These are phyloP conservation scores for Exophiala mesophila DNA, from an alignment of 2,329 filamentous ascomycete species.

Conservation along the genomic window DNA sequence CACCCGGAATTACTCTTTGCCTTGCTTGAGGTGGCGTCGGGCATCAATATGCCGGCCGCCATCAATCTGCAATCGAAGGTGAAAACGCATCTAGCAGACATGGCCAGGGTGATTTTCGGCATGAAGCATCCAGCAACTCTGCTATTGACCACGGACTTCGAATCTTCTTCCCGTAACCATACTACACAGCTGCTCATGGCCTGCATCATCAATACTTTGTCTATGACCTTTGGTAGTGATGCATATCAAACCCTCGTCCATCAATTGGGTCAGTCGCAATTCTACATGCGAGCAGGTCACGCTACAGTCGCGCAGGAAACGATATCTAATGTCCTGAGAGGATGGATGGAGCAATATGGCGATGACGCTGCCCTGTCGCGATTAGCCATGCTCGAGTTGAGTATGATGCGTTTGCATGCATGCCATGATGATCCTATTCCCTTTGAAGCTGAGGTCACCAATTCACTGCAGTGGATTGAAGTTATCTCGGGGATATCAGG, in stretches of 20 bases:
- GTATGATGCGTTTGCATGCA: slow-evolving; percentile 8
- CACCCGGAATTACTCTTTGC: slow-evolving; percentile 15
- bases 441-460: slow-evolving; percentile 8
- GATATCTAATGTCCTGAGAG: slow-evolving; percentile 7
- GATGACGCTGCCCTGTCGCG: slow-evolving; percentile 8
- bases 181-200: slow-evolving; percentile 12
- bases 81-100: slow-evolving; percentile 12
- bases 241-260: slow-evolving; percentile 14
- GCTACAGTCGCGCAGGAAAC: slow-evolving; percentile 3
- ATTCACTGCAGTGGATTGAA: slow-evolving; percentile 14
- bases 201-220: slow-evolving; percentile 14
- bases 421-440: neutral
- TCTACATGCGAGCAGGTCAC: slow-evolving; percentile 9
- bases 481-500: slow-evolving; percentile 6
- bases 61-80: slow-evolving; percentile 6
- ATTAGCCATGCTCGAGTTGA: slow-evolving; percentile 10
- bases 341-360: slow-evolving; percentile 9
- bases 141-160: slow-evolving; percentile 10
- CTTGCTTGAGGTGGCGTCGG: slow-evolving; percentile 11
- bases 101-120: slow-evolving; percentile 9
- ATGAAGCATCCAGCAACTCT: slow-evolving; percentile 8
- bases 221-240: slow-evolving; percentile 8
- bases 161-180: slow-evolving; percentile 2
- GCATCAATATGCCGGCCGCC: slow-evolving; percentile 11
- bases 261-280: slow-evolving; percentile 15